Conservation (phyloP, 225 moss, liverwort and hornwort genomes). For the Rhytidiadelphus loreus region DNA sequence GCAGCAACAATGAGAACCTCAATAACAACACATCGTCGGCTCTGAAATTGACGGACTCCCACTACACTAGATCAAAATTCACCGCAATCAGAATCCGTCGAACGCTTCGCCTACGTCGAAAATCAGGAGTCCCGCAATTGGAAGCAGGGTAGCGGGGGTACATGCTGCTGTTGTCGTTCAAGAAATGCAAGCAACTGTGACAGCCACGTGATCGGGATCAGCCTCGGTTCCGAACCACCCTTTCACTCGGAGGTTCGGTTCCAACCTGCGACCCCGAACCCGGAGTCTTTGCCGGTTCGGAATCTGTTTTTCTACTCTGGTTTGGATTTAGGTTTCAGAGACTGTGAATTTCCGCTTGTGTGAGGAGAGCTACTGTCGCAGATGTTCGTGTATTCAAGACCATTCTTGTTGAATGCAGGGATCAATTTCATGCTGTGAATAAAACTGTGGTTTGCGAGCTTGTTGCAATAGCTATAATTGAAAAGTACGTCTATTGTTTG, state of each 20-base stretch:
- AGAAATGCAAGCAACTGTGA: not conserved
- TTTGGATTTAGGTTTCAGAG: not conserved
- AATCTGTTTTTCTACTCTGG: not conserved
- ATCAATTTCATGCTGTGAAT: not conserved
- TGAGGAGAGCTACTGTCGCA: not conserved
- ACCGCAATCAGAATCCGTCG: not conserved
- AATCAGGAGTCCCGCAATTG: not conserved
- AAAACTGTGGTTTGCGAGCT: not conserved
- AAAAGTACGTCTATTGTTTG: no score
- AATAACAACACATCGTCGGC: not conserved
- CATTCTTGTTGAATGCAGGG: not conserved
- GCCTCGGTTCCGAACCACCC: not conserved
- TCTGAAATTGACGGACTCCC: not conserved
- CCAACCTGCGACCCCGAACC: not conserved
- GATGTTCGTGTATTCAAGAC: not conserved
- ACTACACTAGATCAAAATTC: not conserved
- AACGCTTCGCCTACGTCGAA: not conserved
- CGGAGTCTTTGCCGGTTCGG: not conserved
- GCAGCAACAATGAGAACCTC: not conserved
- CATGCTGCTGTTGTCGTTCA: not conserved
- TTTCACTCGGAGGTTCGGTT: not conserved
- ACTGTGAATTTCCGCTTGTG: not conserved
- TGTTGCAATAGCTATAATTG: not conserved
- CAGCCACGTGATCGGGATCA: not conserved
- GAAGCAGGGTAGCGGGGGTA: no score